These are phyloP conservation scores for Mycena latifolia DNA, from an alignment of 768 basidiomycete genomes.

Conservation along the genomic window DNA sequence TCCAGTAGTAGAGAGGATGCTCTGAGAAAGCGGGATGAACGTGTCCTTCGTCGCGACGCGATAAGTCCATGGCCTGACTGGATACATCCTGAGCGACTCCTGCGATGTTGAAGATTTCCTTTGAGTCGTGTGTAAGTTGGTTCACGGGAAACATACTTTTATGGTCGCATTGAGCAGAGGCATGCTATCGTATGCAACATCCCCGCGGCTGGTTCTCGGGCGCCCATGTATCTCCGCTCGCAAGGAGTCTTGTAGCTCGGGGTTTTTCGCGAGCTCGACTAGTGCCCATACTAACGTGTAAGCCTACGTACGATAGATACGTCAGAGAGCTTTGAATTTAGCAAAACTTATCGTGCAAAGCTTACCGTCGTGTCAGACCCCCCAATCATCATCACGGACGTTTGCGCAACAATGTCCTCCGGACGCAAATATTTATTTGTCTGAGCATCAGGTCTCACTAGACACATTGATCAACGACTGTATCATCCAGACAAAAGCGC, in stretches of 20 bases:
- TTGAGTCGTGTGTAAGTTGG: slow-evolving; percentile 19
- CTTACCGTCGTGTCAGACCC: slow-evolving; percentile 29
- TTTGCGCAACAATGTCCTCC: slow-evolving; percentile 30
- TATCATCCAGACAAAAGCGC: slow-evolving; percentile 23
- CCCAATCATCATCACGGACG: slow-evolving; percentile 29
- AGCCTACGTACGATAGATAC: slow-evolving; percentile 22
- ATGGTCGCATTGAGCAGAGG: slow-evolving; percentile 31
- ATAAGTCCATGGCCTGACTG: slow-evolving; percentile 46
- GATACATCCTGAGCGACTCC: slow-evolving; percentile 49
- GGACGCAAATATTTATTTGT: slow-evolving; percentile 20
- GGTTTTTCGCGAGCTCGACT: slow-evolving; percentile 46
- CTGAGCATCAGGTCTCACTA: slow-evolving; percentile 23
- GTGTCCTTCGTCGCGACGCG: slow-evolving; percentile 54
- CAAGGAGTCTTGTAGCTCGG: slow-evolving; percentile 46
- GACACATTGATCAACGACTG: slow-evolving; percentile 13
- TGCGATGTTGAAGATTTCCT: slow-evolving; percentile 28
- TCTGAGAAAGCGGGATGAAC: slow-evolving; percentile 54
- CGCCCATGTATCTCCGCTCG: slow-evolving; percentile 46
- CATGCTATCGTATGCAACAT: slow-evolving; percentile 31
- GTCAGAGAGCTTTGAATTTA: slow-evolving; percentile 23
- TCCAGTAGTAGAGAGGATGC: slow-evolving; percentile 50
- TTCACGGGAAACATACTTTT: slow-evolving; percentile 24
- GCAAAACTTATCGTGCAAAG: slow-evolving; percentile 20
- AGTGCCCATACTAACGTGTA: slow-evolving; percentile 34
- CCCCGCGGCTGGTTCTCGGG: slow-evolving; percentile 20